phyloP scores from a whole-genome alignment of 345 rosid species.

The Populus simonii region DNA sequence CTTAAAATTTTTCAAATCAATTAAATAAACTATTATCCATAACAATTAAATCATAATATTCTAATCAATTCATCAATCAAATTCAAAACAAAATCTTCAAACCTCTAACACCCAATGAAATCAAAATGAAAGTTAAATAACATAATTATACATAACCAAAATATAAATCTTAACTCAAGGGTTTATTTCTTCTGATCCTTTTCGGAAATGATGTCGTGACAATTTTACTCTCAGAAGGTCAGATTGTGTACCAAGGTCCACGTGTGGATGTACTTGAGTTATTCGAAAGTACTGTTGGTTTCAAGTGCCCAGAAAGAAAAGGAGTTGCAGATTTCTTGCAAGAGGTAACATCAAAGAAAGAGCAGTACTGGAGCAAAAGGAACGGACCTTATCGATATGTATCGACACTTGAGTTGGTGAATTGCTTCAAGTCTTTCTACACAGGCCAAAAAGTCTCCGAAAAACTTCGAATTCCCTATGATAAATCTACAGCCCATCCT shows the following conservation, averaged over 20 bases:
- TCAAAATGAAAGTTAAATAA: too few species aligned
- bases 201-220: too few species aligned
- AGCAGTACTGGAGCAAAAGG: conserved; percentile 49
- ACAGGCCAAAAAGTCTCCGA: conserved; percentile 39
- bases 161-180: too few species aligned
- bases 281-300: conserved; percentile 48
- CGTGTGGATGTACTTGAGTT: conserved; percentile 47
- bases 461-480: conserved; percentile 43
- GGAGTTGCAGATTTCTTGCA: conserved; percentile 60
- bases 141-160: too few species aligned
- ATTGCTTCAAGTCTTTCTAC: conserved; percentile 36
- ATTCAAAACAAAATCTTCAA: too few species aligned
- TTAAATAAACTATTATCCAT: too few species aligned
- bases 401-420: conserved; percentile 41
- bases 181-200: too few species aligned
- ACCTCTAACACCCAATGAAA: too few species aligned
- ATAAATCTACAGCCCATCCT: conserved; percentile 42
- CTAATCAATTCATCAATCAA: too few species aligned
- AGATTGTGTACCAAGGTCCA: conserved; percentile 59
- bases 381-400: conserved; percentile 36
- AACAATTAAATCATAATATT: too few species aligned
- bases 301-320: conserved; percentile 59
- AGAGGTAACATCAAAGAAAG: conserved; percentile 58
- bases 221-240: conserved; percentile 54
- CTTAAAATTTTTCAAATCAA: too few species aligned